phyloP scores from a whole-genome alignment of 768 basidiomycete species.

The Podaxis sp. region DNA sequence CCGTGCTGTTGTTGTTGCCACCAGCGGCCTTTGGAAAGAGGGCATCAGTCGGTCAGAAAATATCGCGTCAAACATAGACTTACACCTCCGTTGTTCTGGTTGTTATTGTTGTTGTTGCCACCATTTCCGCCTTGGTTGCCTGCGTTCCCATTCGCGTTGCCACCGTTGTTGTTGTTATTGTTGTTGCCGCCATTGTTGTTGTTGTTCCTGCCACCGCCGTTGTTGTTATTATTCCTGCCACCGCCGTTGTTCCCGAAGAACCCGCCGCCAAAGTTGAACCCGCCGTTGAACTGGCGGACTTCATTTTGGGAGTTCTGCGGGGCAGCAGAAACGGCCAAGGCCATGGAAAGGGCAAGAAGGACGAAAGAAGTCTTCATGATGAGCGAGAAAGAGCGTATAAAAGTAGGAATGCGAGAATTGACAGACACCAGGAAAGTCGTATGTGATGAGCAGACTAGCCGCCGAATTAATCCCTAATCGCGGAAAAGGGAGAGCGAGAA shows the following conservation, averaged over 20 bases:
- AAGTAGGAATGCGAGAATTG: constrained; percentile 23
- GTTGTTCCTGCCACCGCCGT: constrained; percentile 15
- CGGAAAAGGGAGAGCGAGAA: constrained; percentile 21
- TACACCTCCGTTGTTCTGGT: constrained; percentile 16
- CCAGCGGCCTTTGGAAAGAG: constrained; percentile 4
- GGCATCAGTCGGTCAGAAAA: neutral
- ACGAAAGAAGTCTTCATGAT: constrained; percentile 33
- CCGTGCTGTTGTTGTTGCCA: constrained; percentile 14
- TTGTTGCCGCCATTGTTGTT: constrained; percentile 7
- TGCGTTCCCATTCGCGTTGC: constrained; percentile 2
- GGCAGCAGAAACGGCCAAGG: constrained; percentile 26
- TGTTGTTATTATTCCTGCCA: constrained; percentile 11
- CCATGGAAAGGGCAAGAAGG: constrained; percentile 29
- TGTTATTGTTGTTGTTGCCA: constrained; percentile 5
- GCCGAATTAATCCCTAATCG: constrained; percentile 32
- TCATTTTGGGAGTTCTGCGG: constrained; percentile 12
- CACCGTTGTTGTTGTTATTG: constrained; percentile 17
- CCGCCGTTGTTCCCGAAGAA: constrained; percentile 19
- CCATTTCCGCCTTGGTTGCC: constrained; percentile 11
- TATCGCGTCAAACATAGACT: neutral
- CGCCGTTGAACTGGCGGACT: constrained; percentile 3
- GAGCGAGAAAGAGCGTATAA: constrained; percentile 19
- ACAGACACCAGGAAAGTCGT: constrained; percentile 18
- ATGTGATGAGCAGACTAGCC: constrained; percentile 26
- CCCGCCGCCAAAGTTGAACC: neutral